Percentiles rank a stretch among this genome's conserved stretches.
Evolutionary conservation across 2,329 filamentous ascomycete species (phyloP).

Genomic region (Podosphaera fusca): DNA sequence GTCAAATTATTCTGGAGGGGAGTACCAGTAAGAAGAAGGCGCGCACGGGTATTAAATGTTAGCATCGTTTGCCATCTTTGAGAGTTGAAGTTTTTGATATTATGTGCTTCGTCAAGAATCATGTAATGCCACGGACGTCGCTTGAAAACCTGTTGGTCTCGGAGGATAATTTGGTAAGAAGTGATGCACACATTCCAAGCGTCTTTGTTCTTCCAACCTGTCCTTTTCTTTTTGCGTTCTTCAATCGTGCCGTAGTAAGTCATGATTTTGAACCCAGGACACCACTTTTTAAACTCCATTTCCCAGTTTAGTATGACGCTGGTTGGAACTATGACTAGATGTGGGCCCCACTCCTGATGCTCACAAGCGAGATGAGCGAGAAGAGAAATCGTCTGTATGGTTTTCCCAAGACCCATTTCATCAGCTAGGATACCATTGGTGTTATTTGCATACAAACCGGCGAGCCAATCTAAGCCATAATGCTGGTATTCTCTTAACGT

Average conservation of each 20-base stretch:
- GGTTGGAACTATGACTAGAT: slow-evolving; percentile 87
- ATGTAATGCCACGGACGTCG: slow-evolving; percentile 90
- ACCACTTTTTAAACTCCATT: slow-evolving; percentile 99
- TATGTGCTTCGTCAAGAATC: slow-evolving; percentile 94
- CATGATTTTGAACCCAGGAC: slow-evolving; percentile 90
- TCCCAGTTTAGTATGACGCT: slow-evolving; percentile 99
- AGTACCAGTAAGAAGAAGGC: slow-evolving; percentile 77
- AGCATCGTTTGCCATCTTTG: slow-evolving; percentile 91
- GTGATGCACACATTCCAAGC: slow-evolving; percentile 96
- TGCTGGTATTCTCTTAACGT: slow-evolving; percentile 90
- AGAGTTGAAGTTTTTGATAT: slow-evolving; percentile 98
- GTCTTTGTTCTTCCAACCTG: slow-evolving; percentile 83
- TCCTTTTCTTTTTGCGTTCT: slow-evolving; percentile 72
- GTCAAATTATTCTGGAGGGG: slow-evolving; percentile 93
- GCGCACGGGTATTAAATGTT: slow-evolving; percentile 73
- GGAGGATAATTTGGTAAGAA: slow-evolving; percentile 85
- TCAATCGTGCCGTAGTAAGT: slow-evolving; percentile 91
- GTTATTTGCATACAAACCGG: slow-evolving; percentile 70
- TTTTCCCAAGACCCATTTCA: slow-evolving; percentile 96
- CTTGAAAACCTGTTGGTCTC: slow-evolving; percentile 86
- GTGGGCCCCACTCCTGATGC: slow-evolving; percentile 83
- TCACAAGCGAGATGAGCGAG: slow-evolving; percentile 79
- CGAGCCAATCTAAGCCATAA: slow-evolving; percentile 90
- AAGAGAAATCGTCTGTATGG: slow-evolving; percentile 89
- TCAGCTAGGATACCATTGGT: slow-evolving; percentile 94